Evolutionary conservation across 768 basidiomycete species (phyloP), one percentile per base, ranked within the genome.

Genomic region (Boletales sp.): DNA sequence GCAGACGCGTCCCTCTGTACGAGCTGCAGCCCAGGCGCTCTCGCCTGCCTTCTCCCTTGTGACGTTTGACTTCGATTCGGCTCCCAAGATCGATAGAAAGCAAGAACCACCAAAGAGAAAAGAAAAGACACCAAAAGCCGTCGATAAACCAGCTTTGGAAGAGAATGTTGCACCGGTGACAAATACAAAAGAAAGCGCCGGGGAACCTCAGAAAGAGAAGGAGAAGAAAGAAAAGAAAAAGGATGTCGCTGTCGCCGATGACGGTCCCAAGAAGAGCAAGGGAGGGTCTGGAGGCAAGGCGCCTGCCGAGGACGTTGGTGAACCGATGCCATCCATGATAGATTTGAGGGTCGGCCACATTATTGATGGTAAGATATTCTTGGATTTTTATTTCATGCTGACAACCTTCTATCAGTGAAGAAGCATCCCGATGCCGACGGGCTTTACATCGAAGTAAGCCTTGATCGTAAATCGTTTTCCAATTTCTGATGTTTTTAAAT

Each of bases 381-480:
- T 14, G 8, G 38, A 21, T 11, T 14, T 36, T 13, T 19, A 21
- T 25, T 30, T n/a, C 31, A 19, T 9, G 41, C 55, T 56, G 32
- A 64, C 32, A 14, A 34, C 9, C 28, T 41, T 18, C 49, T 25
- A 48, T 57, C 62, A 95, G 95, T 98, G 60, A 84, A 83, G 71
- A 91, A 90, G 61, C 96, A 99, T 65, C 95, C 96, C 14, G 96
- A 99, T 63, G 96, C 96, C 3, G 96, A 98, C 62, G 84, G 91
- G 44, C 79, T 99, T n/a, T 99, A 98, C 64, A 82, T 98, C 53
- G 95, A 98, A 79, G 89, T 84, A 63, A 33, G 74, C 51, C 11
- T 37, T 46, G 35, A 28, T 42, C 32, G 33, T 30, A 14, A 47
- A 15, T 40, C 8, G 10, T 13, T 35, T 45, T 19, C 28, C 7